Percentiles rank a stretch among this genome's conserved stretches.
Evolutionary conservation across 495 filamentous ascomycete genomes (phyloP).

Genomic region (Penicillium canariense): DNA sequence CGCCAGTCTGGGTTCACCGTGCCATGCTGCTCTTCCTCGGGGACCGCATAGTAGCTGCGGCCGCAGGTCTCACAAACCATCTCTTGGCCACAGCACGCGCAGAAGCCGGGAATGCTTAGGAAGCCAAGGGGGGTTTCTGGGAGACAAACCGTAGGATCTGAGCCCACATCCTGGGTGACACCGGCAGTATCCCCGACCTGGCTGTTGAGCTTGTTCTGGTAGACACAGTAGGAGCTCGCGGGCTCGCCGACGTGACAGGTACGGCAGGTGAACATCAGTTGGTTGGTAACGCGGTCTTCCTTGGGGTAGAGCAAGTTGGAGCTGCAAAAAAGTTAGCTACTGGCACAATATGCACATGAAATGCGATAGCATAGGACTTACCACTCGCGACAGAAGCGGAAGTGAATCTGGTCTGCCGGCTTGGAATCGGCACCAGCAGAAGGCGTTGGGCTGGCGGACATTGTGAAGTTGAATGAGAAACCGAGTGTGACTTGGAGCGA

Average conservation of each 20-base stretch:
- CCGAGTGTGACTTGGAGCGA: not conserved
- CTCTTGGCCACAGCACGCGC: conserved; percentile 51
- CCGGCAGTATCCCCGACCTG: conserved; percentile 92
- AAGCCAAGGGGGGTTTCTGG: conserved; percentile 4
- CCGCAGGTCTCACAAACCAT: conserved; percentile 50
- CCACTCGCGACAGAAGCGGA: conserved; percentile 97
- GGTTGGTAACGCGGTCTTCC: conserved; percentile 69
- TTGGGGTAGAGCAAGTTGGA: conserved; percentile 98
- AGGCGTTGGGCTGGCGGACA: conserved; percentile 62
- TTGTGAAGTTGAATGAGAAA: conserved; percentile 13
- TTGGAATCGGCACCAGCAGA: conserved; percentile 53
- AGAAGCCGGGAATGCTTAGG: conserved; percentile 38
- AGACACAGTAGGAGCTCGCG: conserved; percentile 83
- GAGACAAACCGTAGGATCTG: conserved; percentile 93
- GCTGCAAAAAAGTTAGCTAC: conserved; percentile 39
- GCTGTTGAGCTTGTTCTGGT: conserved; percentile 84
- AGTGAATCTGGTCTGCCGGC: conserved; percentile 78
- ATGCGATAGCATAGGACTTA: conserved; percentile 30
- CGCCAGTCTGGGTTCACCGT: not conserved
- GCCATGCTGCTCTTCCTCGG: conserved; percentile 15
- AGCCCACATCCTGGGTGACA: conserved; percentile 93
- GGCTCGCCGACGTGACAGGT: conserved; percentile 87
- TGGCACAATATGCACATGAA: not conserved
- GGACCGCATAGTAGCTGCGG: conserved; percentile 15
- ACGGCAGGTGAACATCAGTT: conserved; percentile 76